Percentiles rank a stretch among this genome's conserved stretches.
phyloP scores from a whole-genome alignment of 2,329 filamentous ascomycete genomes.

The Thermothelomyces thermophilus region DNA sequence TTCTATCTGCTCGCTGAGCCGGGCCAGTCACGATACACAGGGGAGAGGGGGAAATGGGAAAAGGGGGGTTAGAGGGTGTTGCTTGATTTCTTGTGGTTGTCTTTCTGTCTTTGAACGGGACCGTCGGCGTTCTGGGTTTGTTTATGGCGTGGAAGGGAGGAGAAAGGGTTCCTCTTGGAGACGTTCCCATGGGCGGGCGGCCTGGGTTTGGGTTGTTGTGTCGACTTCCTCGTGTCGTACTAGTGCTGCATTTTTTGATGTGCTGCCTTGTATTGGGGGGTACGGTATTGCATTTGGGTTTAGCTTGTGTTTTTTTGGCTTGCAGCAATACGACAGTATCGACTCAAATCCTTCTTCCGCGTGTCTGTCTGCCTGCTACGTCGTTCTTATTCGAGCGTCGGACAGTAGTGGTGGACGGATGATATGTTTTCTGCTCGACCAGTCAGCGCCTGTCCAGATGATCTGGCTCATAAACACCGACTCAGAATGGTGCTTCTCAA shows the following conservation, averaged over 20 bases:
- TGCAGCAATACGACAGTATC: slow-evolving; percentile 15
- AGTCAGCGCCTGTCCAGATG: too few relatives aligned
- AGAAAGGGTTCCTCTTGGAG: slow-evolving; percentile 3
- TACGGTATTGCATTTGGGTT: slow-evolving; percentile 14
- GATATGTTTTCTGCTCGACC: too few relatives aligned
- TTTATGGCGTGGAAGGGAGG: not conserved
- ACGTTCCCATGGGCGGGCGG: not conserved
- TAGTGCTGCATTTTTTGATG: slow-evolving; percentile 9
- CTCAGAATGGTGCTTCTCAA: not conserved
- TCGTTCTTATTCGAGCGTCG: too few relatives aligned
- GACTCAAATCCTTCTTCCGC: not conserved
- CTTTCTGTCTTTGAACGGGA: not conserved
- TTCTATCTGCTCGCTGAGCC: too few relatives aligned
- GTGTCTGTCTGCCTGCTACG: too few relatives aligned
- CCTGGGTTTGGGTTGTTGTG: not conserved
- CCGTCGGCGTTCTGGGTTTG: slow-evolving; percentile 5
- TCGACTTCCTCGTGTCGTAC: not conserved
- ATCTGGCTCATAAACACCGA: too few relatives aligned
- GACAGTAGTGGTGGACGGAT: too few relatives aligned
- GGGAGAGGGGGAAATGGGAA: not conserved
- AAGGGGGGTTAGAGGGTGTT: not conserved
- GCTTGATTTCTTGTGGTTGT: not conserved
- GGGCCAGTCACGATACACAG: too few relatives aligned
- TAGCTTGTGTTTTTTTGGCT: slow-evolving; percentile 9
- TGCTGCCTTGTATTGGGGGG: slow-evolving; percentile 4